Base-by-base conservation (phyloP, 2,329 filamentous ascomycete genomes). In the Arthrobotrys conoides region DNA sequence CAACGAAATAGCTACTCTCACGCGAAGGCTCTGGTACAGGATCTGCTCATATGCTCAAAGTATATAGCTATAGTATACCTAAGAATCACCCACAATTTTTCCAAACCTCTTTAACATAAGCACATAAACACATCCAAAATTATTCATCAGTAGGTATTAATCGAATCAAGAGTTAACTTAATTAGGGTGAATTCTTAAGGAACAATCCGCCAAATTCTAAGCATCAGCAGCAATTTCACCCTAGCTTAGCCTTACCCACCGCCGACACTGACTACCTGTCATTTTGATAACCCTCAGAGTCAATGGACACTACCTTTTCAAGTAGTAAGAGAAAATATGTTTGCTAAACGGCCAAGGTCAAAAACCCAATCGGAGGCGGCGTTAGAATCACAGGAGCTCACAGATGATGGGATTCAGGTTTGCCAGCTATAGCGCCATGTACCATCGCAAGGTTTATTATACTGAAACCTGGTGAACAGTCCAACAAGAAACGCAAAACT, bases 401-500 rank as follows among this genome's bases (percentile, higher is more conserved):
- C 66, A 27, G 49, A 16, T 8, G 24, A 63, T n/a, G 24, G 18
- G n/a, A 12, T 30, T 38, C 61, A 61, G 53, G 73, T 77, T 46
- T 18, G 73, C 48, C 24, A 41, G 8, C 10, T 6, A 18, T 57
- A 18, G 3, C 27, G 3, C 3, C 27, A 30, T 30, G n/a, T n/a
- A n/a, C 18, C 16, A 27, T 18, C 10, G 22, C 51, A 8, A 33
- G 53, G 16, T 20, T 38, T 16, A 57, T 6, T 6, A 38, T 38
- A n/a, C 53, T 55, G 9, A 53, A 55, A 30, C 53, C 27, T 6
- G 2, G 9, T 41, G 3, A 41, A 36, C 22, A 71, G 59, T 49
- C 46, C 1, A 48, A 16, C 22, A 72, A 78, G 27, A 78, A 72
- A 65, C 48, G 22, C 24, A 78, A 72, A 51, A 78, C 51, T 2